Conservation (phyloP, 2,329 filamentous ascomycete species). For the Dendryphion nanum region DNA sequence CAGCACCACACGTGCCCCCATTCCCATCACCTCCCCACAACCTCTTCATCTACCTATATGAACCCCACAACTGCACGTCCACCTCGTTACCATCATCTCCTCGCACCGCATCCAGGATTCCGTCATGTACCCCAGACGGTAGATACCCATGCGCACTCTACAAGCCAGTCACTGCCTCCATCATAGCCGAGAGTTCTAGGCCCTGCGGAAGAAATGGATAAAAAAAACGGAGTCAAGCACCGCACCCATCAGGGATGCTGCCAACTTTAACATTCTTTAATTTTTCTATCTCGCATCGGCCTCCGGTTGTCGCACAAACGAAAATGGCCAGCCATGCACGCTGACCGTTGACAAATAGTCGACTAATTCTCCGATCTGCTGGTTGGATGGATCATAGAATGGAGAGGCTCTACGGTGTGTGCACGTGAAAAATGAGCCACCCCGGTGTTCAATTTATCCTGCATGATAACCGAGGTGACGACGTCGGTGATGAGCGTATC, state of each 20-base stretch:
- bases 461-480: no score
- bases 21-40: slow-evolving; percentile 10
- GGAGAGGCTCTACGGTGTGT: no score
- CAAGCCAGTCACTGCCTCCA: no score
- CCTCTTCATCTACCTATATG: slow-evolving; percentile 12
- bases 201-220: slow-evolving; percentile 18
- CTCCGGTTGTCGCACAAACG: no score
- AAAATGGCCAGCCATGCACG: no score
- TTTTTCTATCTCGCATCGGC: no score
- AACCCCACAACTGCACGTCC: slow-evolving; percentile 13
- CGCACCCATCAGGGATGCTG: background rate
- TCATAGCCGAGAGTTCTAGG: slow-evolving; percentile 12
- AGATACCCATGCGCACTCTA: no score
- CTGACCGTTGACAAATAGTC: slow-evolving; percentile 16
- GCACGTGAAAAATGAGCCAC: no score
- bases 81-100: slow-evolving; percentile 10
- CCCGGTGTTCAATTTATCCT: no score
- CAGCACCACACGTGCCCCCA: background rate
- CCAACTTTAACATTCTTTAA: slow-evolving; percentile 1
- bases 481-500: no score
- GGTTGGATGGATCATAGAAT: no score
- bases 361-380: slow-evolving; percentile 17
- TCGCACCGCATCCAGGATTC: slow-evolving; percentile 7
- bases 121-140: slow-evolving; percentile 3
- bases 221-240: slow-evolving; percentile 5